Base-by-base conservation (phyloP, 73 alveolate species). In the Diophrys appendiculata region DNA sequence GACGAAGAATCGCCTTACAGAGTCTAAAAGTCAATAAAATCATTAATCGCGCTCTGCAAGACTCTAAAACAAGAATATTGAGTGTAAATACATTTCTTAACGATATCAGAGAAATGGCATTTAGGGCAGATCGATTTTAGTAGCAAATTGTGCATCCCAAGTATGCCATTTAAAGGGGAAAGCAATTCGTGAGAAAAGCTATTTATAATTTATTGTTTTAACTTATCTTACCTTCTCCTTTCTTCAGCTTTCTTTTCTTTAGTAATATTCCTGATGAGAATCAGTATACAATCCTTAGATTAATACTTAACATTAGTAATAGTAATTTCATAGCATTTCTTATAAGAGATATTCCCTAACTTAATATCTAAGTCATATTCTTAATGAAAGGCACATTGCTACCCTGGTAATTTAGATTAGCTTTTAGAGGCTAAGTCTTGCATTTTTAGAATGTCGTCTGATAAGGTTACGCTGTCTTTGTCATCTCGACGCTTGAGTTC, bases 181-280 rank as follows among this genome's bases (percentile, higher is more conserved):
- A 67, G 54, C 26, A 67, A 31, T 28, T 67, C 75, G 24, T 67
- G 75, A 28, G 75, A 67, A 24, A 67, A 67, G 33, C 78, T 79
- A 72, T 88, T 79, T 73, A 33, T 84, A 28, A 73, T 84, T 2
- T 81, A 65, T 86, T 76, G 29, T 67, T 69, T 78, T 68, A 80
- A 26, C n/a, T 43, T 78, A 75, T 73, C 55, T 77, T 79, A 0
- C 93, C 93, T 23, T 80, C 52, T 29, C 89, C 93, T 31, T 86
- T 23, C 67, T 70, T 64, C 30, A 33, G 54, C 68, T 70, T 35
- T 1, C 34, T 33, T 22, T 69, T 70, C 87, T n/a, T n/a, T n/a
- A n/a, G n/a, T n/a, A n/a, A n/a, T n/a, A n/a, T n/a, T n/a, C n/a
- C n/a, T n/a, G n/a, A n/a, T n/a, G n/a, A n/a, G n/a, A n/a, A n/a